phyloP scores from a whole-genome alignment of 2,329 filamentous ascomycete genomes.

The Phaeomoniella chlamydospora region DNA sequence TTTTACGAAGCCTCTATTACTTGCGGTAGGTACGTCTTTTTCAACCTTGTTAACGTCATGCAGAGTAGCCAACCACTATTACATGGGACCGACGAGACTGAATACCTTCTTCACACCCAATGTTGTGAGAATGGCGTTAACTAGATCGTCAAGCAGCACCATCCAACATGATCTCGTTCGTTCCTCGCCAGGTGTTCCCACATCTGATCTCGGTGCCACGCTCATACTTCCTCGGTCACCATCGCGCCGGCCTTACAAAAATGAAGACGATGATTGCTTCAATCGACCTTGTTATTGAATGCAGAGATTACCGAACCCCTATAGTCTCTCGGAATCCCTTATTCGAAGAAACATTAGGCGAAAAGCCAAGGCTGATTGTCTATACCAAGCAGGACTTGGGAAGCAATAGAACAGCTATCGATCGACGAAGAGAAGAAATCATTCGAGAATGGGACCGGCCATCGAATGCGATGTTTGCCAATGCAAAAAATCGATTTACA shows the following conservation, averaged over 20 bases:
- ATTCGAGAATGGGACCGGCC: conserved; percentile 40
- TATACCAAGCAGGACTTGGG: conserved; percentile 84
- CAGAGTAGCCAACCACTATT: no score
- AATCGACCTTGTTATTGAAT: conserved; percentile 84
- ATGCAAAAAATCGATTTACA: conserved; percentile 30
- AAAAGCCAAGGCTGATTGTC: conserved; percentile 62
- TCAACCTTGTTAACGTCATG: no score
- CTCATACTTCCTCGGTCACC: conserved; percentile 92
- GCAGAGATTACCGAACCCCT: conserved; percentile 82
- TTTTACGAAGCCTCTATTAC: no score
- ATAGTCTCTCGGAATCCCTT: conserved; percentile 79
- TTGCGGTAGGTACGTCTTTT: no score
- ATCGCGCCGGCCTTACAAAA: conserved; percentile 62
- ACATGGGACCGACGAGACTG: no score
- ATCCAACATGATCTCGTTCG: conserved; percentile 43
- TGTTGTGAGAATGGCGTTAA: no score
- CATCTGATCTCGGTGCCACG: conserved; percentile 62
- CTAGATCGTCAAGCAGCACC: no score
- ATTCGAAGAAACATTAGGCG: conserved; percentile 64
- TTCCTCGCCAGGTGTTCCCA: conserved; percentile 60
- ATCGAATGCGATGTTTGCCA: conserved; percentile 36
- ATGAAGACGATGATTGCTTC: conserved; percentile 70
- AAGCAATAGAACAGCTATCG: conserved; percentile 22
- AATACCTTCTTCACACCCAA: no score
- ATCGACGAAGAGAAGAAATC: conserved; percentile 33